These are phyloP conservation scores for Botrytis tulipae DNA, from an alignment of 2,329 filamentous ascomycete genomes.

Conservation along the genomic window DNA sequence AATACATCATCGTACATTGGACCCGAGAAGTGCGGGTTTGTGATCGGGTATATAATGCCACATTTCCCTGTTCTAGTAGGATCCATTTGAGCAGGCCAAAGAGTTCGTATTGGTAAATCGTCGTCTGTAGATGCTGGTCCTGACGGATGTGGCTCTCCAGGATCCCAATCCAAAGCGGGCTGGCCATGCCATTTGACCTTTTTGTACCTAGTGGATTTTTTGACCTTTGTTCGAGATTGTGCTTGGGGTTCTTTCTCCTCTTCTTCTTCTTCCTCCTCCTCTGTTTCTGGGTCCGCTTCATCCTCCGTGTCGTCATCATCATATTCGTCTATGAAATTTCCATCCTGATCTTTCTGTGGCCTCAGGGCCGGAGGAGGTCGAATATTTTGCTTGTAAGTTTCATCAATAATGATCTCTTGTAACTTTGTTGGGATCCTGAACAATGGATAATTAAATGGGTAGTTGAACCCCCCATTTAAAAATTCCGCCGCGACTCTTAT, in stretches of 20 bases:
- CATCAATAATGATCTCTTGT: not conserved
- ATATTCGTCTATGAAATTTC: not conserved
- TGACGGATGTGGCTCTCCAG: not conserved
- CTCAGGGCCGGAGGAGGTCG: not conserved
- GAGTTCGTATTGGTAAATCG: not conserved
- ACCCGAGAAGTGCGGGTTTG: not conserved
- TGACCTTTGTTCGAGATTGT: slow-evolving; percentile 13
- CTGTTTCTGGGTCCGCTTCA: not conserved
- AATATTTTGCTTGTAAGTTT: slow-evolving; percentile 2
- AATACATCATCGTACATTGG: not conserved
- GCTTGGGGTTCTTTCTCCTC: not conserved
- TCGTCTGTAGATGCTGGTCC: not conserved
- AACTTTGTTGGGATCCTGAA: not conserved
- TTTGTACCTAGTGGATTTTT: not conserved
- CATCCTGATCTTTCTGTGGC: rapidly evolving
- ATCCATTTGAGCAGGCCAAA: slow-evolving; percentile 13
- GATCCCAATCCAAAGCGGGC: not conserved
- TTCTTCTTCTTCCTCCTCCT: not conserved
- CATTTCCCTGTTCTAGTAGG: slow-evolving; percentile 1
- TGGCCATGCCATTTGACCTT: slow-evolving; percentile 3
- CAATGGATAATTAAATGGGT: slow-evolving; percentile 10
- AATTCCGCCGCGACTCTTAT: slow-evolving; percentile 8
- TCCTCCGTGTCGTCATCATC: not conserved
- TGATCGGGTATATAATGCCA: not conserved
- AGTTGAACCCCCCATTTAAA: slow-evolving; percentile 8